A percentile compares a stretch with the other conserved stretches of the same genome.
Evolutionary conservation across 148 eudicot species (phyloP).

Genomic region (Rhododendron molle): DNA sequence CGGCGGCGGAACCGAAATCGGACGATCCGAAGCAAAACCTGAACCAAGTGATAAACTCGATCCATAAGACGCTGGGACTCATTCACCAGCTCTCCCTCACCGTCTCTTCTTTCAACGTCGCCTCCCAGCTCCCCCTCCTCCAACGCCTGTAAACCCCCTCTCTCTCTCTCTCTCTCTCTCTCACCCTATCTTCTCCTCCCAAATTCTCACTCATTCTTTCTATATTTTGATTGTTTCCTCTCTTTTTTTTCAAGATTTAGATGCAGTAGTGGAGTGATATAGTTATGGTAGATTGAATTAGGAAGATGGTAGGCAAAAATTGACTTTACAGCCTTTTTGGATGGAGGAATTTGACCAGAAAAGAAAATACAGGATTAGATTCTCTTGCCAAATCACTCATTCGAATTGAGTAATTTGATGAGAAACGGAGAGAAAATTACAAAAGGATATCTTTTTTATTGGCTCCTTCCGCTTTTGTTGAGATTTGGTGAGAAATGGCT

Average conservation of each 20-base stretch:
- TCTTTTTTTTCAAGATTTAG: background rate
- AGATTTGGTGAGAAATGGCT: background rate
- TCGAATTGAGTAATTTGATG: background rate
- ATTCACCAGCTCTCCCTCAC: constrained; percentile 82
- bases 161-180: background rate
- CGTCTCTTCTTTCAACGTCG: constrained; percentile 76
- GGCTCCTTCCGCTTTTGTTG: background rate
- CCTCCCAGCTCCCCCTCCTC: constrained; percentile 79
- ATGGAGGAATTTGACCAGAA: too few species aligned
- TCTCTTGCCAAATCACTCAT: too few species aligned
- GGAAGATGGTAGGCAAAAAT: background rate
- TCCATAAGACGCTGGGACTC: constrained; percentile 67
- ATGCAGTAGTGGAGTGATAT: background rate
- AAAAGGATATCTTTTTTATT: background rate
- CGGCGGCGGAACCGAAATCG: background rate
- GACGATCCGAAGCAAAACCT: constrained; percentile 66
- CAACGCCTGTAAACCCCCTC: constrained; percentile 50
- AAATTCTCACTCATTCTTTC: background rate
- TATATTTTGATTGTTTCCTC: background rate
- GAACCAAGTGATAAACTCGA: constrained; percentile 56
- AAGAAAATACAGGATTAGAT: too few species aligned
- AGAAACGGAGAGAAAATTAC: background rate
- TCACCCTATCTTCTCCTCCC: constrained; percentile 5
- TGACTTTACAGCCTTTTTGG: background rate
- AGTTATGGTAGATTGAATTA: background rate